Conservation (phyloP, 805 yeast genomes). For the Candida taoyuanica region DNA sequence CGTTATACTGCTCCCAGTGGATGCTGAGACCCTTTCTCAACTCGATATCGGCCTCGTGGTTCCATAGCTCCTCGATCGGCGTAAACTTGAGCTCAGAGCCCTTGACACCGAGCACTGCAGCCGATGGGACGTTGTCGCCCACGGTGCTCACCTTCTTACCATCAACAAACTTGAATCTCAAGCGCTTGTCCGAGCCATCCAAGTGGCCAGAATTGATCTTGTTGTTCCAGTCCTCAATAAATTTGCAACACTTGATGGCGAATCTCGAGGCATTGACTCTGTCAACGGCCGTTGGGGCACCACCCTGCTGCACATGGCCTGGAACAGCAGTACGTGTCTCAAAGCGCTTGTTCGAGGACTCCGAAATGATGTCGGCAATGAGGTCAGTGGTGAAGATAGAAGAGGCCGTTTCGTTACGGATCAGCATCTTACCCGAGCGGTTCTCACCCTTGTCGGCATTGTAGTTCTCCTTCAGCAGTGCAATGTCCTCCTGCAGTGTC, state of each 20-base stretch:
- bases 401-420: slow-evolving; percentile 82
- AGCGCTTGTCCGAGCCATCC: slow-evolving; percentile 33
- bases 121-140: slow-evolving; percentile 43
- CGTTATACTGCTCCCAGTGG: slow-evolving; percentile 75
- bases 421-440: slow-evolving; percentile 71
- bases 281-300: slow-evolving; percentile 90
- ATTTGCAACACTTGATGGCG: slow-evolving; percentile 86
- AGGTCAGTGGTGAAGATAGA: slow-evolving; percentile 75
- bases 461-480: slow-evolving; percentile 46
- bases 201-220: slow-evolving; percentile 38
- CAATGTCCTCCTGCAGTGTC: slow-evolving; percentile 72
- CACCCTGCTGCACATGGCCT: slow-evolving; percentile 98
- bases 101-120: slow-evolving; percentile 79
- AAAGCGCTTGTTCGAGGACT: slow-evolving; percentile 70
- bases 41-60: slow-evolving; percentile 58
- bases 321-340: slow-evolving; percentile 95
- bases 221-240: slow-evolving; percentile 53
- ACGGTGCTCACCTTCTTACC: slow-evolving; percentile 43
- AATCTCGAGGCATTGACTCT: slow-evolving; percentile 85
- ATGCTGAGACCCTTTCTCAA: slow-evolving; percentile 78
- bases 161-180: slow-evolving; percentile 40
- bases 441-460: slow-evolving; percentile 7
- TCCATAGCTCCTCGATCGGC: slow-evolving; percentile 75
- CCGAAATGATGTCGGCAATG: slow-evolving; percentile 77
- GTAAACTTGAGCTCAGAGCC: slow-evolving; percentile 73